Evolutionary conservation across 352 stramenopile species (phyloP).

Genomic region (Phytophthora boehmeriae): DNA sequence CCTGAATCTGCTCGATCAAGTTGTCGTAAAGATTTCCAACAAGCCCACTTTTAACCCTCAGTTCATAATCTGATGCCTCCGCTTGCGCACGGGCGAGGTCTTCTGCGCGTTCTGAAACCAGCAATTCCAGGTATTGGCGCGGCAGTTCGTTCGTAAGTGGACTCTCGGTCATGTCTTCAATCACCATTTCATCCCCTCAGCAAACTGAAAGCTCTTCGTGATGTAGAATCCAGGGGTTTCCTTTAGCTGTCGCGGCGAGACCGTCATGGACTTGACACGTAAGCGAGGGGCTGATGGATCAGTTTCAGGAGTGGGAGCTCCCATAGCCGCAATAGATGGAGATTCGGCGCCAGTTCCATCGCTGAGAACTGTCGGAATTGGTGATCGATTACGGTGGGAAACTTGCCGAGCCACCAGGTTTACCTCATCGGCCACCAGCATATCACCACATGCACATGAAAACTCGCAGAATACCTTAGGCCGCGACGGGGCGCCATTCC

Average conservation of each 20-base stretch:
- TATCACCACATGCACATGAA: constrained; percentile 64
- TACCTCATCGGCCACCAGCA: constrained; percentile 60
- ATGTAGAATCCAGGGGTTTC: constrained; percentile 81
- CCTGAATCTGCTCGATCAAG: constrained; percentile 86
- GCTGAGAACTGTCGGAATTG: constrained; percentile 34
- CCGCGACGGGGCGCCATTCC: constrained; percentile 56
- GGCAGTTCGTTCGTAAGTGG: constrained; percentile 83
- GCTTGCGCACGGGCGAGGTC: constrained; percentile 59
- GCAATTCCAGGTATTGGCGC: constrained; percentile 75
- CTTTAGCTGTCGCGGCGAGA: constrained; percentile 72
- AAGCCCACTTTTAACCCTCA: constrained; percentile 69
- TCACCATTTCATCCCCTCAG: constrained; percentile 73
- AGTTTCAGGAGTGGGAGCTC: constrained; percentile 18
- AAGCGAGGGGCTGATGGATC: constrained; percentile 48
- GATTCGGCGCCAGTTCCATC: constrained; percentile 36
- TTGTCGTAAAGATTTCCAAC: constrained; percentile 76
- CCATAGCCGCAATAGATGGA: constrained; percentile 22
- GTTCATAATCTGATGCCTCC: constrained; percentile 62
- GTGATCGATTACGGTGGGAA: constrained; percentile 46
- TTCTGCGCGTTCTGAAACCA: constrained; percentile 55
- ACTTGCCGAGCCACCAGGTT: constrained; percentile 63
- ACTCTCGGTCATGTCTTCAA: constrained; percentile 84
- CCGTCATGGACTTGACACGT: constrained; percentile 74
- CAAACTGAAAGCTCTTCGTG: constrained; percentile 85
- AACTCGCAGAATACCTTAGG: constrained; percentile 86